Base-by-base conservation (phyloP, 2,329 filamentous ascomycete species). In the Phialophora verrucosa region DNA sequence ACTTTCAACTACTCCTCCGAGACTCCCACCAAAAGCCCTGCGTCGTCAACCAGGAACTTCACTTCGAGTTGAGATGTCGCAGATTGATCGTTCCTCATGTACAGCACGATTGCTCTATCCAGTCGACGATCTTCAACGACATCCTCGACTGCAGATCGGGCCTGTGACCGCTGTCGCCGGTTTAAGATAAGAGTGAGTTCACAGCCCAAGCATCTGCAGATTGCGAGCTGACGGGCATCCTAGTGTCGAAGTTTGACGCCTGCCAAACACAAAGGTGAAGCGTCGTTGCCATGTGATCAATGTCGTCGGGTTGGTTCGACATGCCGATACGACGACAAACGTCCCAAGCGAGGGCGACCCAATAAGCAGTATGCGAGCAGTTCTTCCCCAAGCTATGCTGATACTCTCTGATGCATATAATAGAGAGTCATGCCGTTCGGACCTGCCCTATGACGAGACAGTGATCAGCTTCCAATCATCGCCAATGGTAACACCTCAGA, bases 141-240 rank as follows among this genome's bases (percentile, higher is more conserved):
- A 3, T n/a, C 35, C 14, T 42, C 35, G 14, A 42, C 35, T 3
- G 4, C 25, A 7, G 51, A 54, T 54, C 51, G 51, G 14, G 64
- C 64, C 54, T 66, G 64, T 29, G 64, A 66, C 32, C 25, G 27
- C 12, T 66, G 64, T 47, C 51, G 59, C 11, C 57, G 47, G 44
- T 44, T 66, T 3, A 66, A 66, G 44, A 54, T 66, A 51, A 66
- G 49, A 25, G 63, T 59, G 47, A 10, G 27, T 59, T 12, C 44
- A 25, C 20, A 8, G 10, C 17, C 20, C 38, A 1, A n/a, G 42
- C 23, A 31, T 50, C 17, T 17, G 17, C 25, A n/a, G 44, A 57
- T 29, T 32, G 11, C 8, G 4, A 42, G 23, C 23, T 62, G 32
- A 38, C 10, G 20, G n/a, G 14, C 2, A 42, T 14, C 23, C 35